These are phyloP conservation scores for Lupinus albus DNA, from an alignment of 306 rosid genomes.

Conservation along the genomic window DNA sequence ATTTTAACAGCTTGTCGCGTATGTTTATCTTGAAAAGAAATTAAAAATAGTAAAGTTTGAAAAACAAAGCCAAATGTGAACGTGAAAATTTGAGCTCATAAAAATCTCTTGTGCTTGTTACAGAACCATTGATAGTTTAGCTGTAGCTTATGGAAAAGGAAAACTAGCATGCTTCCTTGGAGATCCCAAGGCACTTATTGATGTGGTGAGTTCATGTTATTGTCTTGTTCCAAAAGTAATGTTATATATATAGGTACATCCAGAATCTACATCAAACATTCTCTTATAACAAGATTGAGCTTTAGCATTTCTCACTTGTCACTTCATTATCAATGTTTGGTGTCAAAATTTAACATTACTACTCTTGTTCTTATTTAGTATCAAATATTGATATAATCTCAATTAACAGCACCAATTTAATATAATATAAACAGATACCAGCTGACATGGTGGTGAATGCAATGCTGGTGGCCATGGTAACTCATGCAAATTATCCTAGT, in stretches of 20 bases:
- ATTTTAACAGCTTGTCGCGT: too few species aligned
- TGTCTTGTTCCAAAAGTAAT: background rate
- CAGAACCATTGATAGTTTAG: slow-evolving; percentile 87
- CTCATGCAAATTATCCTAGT: slow-evolving; percentile 52
- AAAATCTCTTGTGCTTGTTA: slow-evolving; percentile 15
- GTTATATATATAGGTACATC: too few species aligned
- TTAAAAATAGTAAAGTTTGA: slow-evolving; percentile 5
- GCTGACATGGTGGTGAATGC: slow-evolving; percentile 94
- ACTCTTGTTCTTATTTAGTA: too few species aligned
- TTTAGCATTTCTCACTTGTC: too few species aligned
- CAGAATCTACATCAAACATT: too few species aligned
- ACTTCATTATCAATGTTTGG: too few species aligned
- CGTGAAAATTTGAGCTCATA: background rate
- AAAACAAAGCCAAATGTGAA: background rate
- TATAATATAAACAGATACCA: slow-evolving; percentile 60
- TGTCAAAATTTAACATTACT: too few species aligned
- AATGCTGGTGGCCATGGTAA: slow-evolving; percentile 62
- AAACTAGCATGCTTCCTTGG: slow-evolving; percentile 66
- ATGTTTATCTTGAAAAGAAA: background rate
- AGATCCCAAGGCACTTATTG: slow-evolving; percentile 51
- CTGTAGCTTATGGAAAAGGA: slow-evolving; percentile 83
- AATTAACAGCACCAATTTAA: background rate
- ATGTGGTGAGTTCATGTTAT: slow-evolving; percentile 53
- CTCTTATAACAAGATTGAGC: too few species aligned
- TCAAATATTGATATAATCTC: background rate